Conservation (phyloP, 2,329 filamentous ascomycete genomes). For the Helotiales sp. region DNA sequence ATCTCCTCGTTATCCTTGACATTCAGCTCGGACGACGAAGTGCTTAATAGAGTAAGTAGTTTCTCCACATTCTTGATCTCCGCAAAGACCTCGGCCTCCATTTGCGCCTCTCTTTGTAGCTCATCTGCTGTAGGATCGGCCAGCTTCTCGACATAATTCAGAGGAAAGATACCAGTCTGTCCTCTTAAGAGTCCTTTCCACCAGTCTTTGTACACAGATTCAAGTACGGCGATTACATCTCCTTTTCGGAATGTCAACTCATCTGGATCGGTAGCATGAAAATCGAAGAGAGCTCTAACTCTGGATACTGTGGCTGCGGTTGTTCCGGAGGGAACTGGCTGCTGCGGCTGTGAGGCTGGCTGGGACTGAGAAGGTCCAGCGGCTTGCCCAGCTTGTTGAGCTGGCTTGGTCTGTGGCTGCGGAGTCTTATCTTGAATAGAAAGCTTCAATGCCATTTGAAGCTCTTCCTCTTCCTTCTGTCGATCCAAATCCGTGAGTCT, state of each 20-base stretch:
- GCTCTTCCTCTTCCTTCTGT: slow-evolving; percentile 94
- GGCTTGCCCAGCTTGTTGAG: slow-evolving; percentile 44
- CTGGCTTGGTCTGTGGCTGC: slow-evolving; percentile 55
- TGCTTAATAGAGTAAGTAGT: slow-evolving; percentile 86
- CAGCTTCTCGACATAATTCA: slow-evolving; percentile 98
- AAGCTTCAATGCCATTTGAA: slow-evolving; percentile 93
- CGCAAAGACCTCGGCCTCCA: slow-evolving; percentile 82
- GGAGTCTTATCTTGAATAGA: slow-evolving; percentile 86
- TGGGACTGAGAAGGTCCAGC: slow-evolving; percentile 47
- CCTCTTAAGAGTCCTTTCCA: slow-evolving; percentile 96
- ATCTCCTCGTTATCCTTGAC: slow-evolving; percentile 98
- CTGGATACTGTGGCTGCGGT: slow-evolving; percentile 96
- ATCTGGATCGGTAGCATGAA: slow-evolving; percentile 89
- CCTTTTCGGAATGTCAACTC: slow-evolving; percentile 97
- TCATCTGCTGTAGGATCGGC: slow-evolving; percentile 94
- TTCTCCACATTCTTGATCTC: slow-evolving; percentile 81
- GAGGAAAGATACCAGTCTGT: slow-evolving; percentile 94
- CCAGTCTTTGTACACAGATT: slow-evolving; percentile 99
- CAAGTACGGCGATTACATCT: slow-evolving; percentile 94
- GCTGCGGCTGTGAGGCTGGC: slow-evolving; percentile 52
- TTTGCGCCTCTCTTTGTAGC: slow-evolving; percentile 91
- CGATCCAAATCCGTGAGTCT: slow-evolving; percentile 88
- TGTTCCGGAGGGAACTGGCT: slow-evolving; percentile 76
- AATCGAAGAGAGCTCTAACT: slow-evolving; percentile 92
- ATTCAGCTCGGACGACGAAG: slow-evolving; percentile 77